phyloP scores from a whole-genome alignment of 306 rosid genomes.

The Canavalia ensiformis region DNA sequence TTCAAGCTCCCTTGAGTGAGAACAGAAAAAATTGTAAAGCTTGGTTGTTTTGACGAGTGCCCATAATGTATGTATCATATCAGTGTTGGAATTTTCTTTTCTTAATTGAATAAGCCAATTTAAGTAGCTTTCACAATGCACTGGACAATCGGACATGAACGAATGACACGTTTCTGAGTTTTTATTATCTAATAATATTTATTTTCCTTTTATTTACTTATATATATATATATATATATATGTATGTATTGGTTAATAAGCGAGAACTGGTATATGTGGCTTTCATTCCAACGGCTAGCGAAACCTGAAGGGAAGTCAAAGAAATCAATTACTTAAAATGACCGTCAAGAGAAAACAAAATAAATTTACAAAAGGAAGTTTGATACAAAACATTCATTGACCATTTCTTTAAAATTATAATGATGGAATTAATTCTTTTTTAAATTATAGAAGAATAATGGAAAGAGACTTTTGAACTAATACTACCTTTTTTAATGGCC shows the following conservation, averaged over 20 bases:
- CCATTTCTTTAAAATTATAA: background rate
- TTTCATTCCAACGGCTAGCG: slow-evolving; percentile 41
- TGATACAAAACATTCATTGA: background rate
- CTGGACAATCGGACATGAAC: background rate
- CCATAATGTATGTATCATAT: background rate
- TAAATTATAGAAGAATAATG: background rate
- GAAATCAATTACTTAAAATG: slow-evolving; percentile 15
- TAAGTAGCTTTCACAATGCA: slow-evolving; percentile 44
- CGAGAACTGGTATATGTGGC: slow-evolving; percentile 40
- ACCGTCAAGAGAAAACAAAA: background rate
- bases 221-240: background rate
- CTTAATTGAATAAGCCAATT: slow-evolving; percentile 34
- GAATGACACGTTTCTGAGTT: slow-evolving; percentile 10
- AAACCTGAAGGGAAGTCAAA: slow-evolving; percentile 25
- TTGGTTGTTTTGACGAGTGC: background rate
- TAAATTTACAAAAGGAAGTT: background rate
- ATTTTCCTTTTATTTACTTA: background rate
- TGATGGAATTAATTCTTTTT: background rate
- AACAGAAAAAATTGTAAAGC: background rate
- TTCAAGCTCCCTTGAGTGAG: background rate
- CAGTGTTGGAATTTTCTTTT: slow-evolving; percentile 42
- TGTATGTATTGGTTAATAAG: background rate
- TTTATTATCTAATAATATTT: background rate
- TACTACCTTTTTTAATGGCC: background rate
- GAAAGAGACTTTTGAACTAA: slow-evolving; percentile 38